A percentile compares a stretch with the other conserved stretches of the same genome.
phyloP scores from a whole-genome alignment of 768 basidiomycete genomes.

The Amanita pseudoporphyria region DNA sequence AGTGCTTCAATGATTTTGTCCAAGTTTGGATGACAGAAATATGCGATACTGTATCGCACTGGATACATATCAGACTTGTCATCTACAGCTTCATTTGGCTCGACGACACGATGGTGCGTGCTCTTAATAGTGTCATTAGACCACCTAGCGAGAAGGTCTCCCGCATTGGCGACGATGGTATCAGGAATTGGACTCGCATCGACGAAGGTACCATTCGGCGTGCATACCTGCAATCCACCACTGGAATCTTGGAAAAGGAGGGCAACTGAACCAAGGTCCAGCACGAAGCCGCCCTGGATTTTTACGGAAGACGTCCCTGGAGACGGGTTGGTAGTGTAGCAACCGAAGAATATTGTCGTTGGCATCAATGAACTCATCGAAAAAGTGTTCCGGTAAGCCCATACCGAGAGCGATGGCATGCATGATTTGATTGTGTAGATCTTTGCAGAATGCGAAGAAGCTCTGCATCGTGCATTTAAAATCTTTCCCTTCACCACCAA shows the following conservation, averaged over 20 bases:
- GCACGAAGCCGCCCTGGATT: slow-evolving; percentile 68
- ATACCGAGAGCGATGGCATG: slow-evolving; percentile 79
- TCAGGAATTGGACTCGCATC: slow-evolving; percentile 75
- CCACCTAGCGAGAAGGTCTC: slow-evolving; percentile 76
- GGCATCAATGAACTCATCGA: slow-evolving; percentile 65
- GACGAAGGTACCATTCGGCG: slow-evolving; percentile 43
- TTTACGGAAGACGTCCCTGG: slow-evolving; percentile 41
- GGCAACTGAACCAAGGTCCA: slow-evolving; percentile 76
- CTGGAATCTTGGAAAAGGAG: slow-evolving; percentile 70
- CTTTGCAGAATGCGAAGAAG: slow-evolving; percentile 76
- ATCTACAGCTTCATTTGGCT: slow-evolving; percentile 39
- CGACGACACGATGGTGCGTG: slow-evolving; percentile 77
- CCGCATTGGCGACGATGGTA: slow-evolving; percentile 77
- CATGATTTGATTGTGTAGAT: slow-evolving; percentile 71
- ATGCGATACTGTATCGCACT: slow-evolving; percentile 70
- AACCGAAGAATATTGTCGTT: slow-evolving; percentile 77
- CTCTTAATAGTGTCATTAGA: slow-evolving; percentile 73
- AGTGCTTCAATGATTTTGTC: neutral
- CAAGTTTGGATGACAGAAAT: slow-evolving; percentile 35
- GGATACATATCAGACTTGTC: slow-evolving; percentile 47
- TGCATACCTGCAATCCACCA: slow-evolving; percentile 65
- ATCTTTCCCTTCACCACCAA: slow-evolving; percentile 34
- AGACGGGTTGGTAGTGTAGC: slow-evolving; percentile 71
- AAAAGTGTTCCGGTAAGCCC: slow-evolving; percentile 61
- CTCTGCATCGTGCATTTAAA: slow-evolving; percentile 68